These are phyloP conservation scores for Cylindrotheca closterium DNA, from an alignment of 108 stramenopile genomes.

Conservation along the genomic window DNA sequence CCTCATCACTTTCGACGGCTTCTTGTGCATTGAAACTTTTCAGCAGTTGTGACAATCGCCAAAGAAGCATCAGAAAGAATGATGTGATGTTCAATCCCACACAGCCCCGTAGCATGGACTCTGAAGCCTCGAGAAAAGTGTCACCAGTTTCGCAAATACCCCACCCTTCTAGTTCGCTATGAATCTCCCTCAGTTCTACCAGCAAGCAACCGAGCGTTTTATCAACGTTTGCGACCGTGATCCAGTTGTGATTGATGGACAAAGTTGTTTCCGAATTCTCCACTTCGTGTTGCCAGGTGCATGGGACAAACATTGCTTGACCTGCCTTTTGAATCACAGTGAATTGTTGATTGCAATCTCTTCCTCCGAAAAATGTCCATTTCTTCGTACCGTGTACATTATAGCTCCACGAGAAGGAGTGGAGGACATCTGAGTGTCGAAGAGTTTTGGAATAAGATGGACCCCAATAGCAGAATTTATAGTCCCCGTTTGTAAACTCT, in stretches of 20 bases:
- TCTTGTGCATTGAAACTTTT: neutral
- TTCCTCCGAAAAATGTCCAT: constrained; percentile 70
- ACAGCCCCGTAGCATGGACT: constrained; percentile 83
- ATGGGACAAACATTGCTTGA: constrained; percentile 81
- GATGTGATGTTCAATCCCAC: constrained; percentile 67
- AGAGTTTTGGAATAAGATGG: constrained; percentile 56
- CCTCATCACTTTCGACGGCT: neutral
- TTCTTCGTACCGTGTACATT: constrained; percentile 82
- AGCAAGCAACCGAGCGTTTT: constrained; percentile 48
- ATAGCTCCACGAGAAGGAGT: constrained; percentile 83
- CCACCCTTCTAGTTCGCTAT: constrained; percentile 60
- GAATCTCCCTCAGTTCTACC: constrained; percentile 56
- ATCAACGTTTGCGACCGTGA: constrained; percentile 59
- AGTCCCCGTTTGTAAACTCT: constrained; percentile 61
- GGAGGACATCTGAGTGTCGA: constrained; percentile 84
- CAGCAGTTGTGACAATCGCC: constrained; percentile 24
- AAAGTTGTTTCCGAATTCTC: constrained; percentile 75
- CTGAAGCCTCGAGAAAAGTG: constrained; percentile 36
- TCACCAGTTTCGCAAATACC: neutral
- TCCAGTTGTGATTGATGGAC: constrained; percentile 91
- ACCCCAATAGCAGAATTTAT: constrained; percentile 88
- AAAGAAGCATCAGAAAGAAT: constrained; percentile 42
- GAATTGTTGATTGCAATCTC: neutral
- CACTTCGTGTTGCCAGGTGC: constrained; percentile 82
- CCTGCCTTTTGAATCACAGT: constrained; percentile 68